A percentile compares a stretch with the other conserved stretches of the same genome.
phyloP scores from a whole-genome alignment of 345 rosid genomes.

The Clausena lansium region DNA sequence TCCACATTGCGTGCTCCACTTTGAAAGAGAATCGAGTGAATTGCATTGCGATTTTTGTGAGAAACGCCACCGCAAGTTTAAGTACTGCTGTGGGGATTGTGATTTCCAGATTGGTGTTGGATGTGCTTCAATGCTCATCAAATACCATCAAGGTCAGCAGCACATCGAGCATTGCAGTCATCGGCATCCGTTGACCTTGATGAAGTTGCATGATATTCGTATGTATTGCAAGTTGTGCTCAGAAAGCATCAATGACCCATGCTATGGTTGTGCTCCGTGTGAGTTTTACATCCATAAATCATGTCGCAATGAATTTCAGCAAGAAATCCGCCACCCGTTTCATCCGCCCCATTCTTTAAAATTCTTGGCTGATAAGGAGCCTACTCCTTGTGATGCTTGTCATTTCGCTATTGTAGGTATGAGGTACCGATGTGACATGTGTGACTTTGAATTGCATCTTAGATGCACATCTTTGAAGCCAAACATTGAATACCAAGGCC shows the following conservation, averaged over 20 bases:
- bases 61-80: rapidly evolving
- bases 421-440: not conserved
- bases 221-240: not conserved
- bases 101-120: not conserved
- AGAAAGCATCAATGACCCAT: not conserved
- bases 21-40: rapidly evolving
- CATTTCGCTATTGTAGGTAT: not conserved
- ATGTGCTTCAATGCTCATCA: not conserved
- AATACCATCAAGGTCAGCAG: not conserved
- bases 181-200: not conserved
- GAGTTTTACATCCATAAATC: not conserved
- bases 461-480: not conserved
- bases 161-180: not conserved
- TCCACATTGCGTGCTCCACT: not conserved
- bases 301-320: not conserved
- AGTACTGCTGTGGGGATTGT: not conserved
- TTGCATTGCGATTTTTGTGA: not conserved
- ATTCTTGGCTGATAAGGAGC: not conserved
- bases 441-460: not conserved
- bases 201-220: not conserved
- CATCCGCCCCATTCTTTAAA: not conserved
- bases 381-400: not conserved
- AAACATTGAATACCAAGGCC: not conserved
- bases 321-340: not conserved
- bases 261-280: not conserved